These are phyloP conservation scores for Helianthus annuus DNA, from an alignment of 129 eudicot genomes.

Conservation along the genomic window DNA sequence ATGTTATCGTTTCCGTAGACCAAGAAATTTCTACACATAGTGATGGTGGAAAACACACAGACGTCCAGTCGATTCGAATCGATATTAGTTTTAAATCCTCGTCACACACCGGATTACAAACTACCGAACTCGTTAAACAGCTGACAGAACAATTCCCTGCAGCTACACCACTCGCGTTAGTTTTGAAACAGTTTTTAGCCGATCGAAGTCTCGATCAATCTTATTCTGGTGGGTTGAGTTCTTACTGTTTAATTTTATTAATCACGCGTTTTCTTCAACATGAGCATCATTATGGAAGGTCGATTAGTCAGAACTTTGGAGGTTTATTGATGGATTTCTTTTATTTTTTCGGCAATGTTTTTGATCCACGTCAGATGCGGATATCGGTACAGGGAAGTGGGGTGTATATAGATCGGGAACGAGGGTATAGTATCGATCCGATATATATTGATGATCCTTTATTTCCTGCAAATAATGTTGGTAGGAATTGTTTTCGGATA, in stretches of 20 bases:
- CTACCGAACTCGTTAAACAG: conserved; percentile 89
- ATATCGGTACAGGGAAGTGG: conserved; percentile 91
- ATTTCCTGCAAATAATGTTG: conserved; percentile 86
- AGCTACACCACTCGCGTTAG: conserved; percentile 79
- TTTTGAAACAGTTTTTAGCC: conserved; percentile 82
- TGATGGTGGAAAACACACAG: conserved; percentile 35
- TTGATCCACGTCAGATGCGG: conserved; percentile 96
- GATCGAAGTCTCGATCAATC: conserved; percentile 95
- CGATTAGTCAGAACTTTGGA: conserved; percentile 79
- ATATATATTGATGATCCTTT: conserved; percentile 93
- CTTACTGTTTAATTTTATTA: conserved; percentile 78
- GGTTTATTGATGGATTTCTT: conserved; percentile 90
- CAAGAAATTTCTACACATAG: conserved; percentile 37
- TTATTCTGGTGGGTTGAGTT: conserved; percentile 95
- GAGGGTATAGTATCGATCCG: conserved; percentile 94
- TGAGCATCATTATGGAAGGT: conserved; percentile 83
- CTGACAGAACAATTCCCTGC: conserved; percentile 92
- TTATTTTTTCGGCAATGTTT: conserved; percentile 92
- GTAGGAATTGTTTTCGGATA: conserved; percentile 88
- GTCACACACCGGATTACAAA: conserved; percentile 95
- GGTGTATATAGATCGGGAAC: conserved; percentile 78
- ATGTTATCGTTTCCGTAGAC: conserved; percentile 50
- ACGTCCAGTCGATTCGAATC: conserved; percentile 64
- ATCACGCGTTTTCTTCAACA: conserved; percentile 95
- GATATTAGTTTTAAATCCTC: conserved; percentile 94